Evolutionary conservation across 2,329 filamentous ascomycete species (phyloP).

Genomic region (Nemania abortiva): DNA sequence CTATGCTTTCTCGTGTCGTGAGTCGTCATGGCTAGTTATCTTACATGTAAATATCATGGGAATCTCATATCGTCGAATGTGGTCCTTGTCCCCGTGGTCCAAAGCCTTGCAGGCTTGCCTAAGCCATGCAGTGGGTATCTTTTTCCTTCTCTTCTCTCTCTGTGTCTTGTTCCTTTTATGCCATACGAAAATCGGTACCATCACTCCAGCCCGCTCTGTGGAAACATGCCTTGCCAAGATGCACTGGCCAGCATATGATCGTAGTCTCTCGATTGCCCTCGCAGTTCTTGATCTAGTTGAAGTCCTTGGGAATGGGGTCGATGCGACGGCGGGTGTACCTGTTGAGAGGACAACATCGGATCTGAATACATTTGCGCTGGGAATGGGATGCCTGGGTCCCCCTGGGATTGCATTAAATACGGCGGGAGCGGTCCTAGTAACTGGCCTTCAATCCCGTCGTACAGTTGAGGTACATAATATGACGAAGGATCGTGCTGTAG

Average conservation of each 20-base stretch:
- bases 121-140: conserved; percentile 46
- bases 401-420: conserved; percentile 72
- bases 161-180: conserved; percentile 13
- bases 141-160: conserved; percentile 38
- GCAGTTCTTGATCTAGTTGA: conserved; percentile 49
- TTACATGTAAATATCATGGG: conserved; percentile 19
- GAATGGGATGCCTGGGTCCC: conserved; percentile 58
- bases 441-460: conserved; percentile 79
- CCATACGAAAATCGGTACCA: conserved; percentile 34
- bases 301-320: conserved; percentile 46
- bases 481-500: conserved; percentile 55
- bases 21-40: conserved; percentile 31
- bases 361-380: conserved; percentile 60
- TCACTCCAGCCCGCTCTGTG: conserved; percentile 46
- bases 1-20: conserved; percentile 33
- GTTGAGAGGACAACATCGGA: conserved; percentile 57
- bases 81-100: conserved; percentile 4
- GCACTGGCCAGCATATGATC: conserved; percentile 62
- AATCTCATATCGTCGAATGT: conserved; percentile 16
- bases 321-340: conserved; percentile 51
- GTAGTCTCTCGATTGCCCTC: conserved; percentile 56
- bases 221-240: conserved; percentile 51
- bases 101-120: conserved; percentile 32
- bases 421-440: conserved; percentile 77
- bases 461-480: conserved; percentile 65